phyloP scores from a whole-genome alignment of 805 yeast genomes.

The Blastobotrys americana region DNA sequence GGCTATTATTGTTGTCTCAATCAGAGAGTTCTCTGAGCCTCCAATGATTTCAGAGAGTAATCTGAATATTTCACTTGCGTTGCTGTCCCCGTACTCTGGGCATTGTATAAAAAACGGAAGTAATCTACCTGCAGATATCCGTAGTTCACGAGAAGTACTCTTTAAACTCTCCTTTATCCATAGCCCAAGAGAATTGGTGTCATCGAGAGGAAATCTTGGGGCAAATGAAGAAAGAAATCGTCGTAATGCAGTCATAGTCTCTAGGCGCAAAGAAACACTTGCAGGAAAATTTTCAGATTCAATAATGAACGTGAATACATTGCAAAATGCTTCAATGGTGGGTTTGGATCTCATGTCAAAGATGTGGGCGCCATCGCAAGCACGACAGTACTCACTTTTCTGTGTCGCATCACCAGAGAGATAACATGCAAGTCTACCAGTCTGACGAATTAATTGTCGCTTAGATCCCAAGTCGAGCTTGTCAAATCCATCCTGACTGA shows the following conservation, averaged over 20 bases:
- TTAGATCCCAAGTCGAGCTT: neutral
- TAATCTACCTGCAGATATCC: constrained; percentile 14
- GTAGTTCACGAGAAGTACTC: constrained; percentile 16
- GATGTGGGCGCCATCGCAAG: neutral
- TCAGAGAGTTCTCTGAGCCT: neutral
- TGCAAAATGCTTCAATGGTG: neutral
- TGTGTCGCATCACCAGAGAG: neutral
- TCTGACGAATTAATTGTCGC: neutral
- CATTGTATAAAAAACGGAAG: constrained; percentile 12
- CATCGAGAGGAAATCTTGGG: constrained; percentile 12
- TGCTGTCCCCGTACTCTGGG: neutral
- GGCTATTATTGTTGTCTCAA: constrained; percentile 32
- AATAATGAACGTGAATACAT: constrained; percentile 10
- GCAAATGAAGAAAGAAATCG: constrained; percentile 10
- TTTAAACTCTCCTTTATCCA: constrained; percentile 18
- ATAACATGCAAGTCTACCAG: constrained; percentile 1
- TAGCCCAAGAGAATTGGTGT: constrained; percentile 4
- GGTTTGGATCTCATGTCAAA: neutral
- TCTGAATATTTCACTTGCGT: neutral
- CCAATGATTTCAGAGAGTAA: neutral
- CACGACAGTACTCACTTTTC: neutral
- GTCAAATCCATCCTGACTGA: neutral
- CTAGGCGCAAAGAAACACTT: constrained; percentile 10
- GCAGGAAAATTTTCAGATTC: constrained; percentile 10
- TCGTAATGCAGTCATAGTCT: constrained; percentile 10